A percentile compares a stretch with the other conserved stretches of the same genome.
These are phyloP conservation scores for Cladophialophora bantiana DNA, from an alignment of 2,329 filamentous ascomycete species.

Conservation along the genomic window DNA sequence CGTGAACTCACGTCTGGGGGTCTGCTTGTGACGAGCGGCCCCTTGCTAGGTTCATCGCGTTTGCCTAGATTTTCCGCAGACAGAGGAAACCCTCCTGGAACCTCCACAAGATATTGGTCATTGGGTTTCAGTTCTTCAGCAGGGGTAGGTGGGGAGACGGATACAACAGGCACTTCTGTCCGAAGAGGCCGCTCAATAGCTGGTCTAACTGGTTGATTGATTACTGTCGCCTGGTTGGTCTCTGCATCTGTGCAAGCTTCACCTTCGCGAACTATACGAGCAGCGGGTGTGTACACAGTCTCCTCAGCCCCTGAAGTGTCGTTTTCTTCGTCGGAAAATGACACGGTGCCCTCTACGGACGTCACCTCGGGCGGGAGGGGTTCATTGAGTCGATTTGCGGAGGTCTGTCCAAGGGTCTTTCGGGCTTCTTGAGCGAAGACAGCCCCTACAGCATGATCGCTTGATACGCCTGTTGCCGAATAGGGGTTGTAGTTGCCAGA, in stretches of 20 bases:
- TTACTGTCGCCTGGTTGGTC: background rate
- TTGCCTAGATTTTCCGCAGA: conserved; percentile 26
- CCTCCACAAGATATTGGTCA: conserved; percentile 51
- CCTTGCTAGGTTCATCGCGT: conserved; percentile 18
- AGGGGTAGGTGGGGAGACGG: conserved; percentile 57
- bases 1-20: background rate
- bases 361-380: conserved; percentile 75
- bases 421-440: conserved; percentile 57
- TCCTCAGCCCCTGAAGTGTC: conserved; percentile 27
- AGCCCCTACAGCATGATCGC: conserved; percentile 60
- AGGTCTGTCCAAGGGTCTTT: conserved; percentile 34
- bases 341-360: conserved; percentile 70
- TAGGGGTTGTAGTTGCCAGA: conserved; percentile 45
- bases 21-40: background rate
- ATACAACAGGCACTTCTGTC: conserved; percentile 51
- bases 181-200: conserved; percentile 4
- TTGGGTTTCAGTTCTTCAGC: conserved; percentile 46
- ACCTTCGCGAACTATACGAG: background rate
- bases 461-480: conserved; percentile 50
- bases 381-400: conserved; percentile 54
- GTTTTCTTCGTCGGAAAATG: conserved; percentile 65
- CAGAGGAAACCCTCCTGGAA: conserved; percentile 68
- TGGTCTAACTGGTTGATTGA: conserved; percentile 15
- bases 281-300: background rate
- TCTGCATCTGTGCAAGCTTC: background rate